Evolutionary conservation across 257 asterid genomes (phyloP).

Genomic region (Fraxinus cuspidata): DNA sequence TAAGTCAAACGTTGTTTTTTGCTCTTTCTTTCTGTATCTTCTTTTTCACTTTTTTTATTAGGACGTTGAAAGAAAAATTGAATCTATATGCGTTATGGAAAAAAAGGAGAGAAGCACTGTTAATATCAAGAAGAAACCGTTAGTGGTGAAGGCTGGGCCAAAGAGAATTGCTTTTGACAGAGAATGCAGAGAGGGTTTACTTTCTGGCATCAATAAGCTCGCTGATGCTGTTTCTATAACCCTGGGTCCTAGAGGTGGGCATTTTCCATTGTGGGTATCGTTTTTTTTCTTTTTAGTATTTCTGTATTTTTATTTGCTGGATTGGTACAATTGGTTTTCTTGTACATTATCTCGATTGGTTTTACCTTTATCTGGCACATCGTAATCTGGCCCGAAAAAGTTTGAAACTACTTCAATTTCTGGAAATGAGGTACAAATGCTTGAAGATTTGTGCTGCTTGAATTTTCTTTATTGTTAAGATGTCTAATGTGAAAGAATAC

Average conservation of each 20-base stretch:
- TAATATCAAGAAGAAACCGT: slow-evolving; percentile 24
- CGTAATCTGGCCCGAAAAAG: no score
- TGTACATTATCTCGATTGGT: not conserved
- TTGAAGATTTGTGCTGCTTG: not conserved
- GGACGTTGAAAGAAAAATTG: slow-evolving; percentile 43
- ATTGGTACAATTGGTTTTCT: not conserved
- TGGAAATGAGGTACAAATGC: not conserved
- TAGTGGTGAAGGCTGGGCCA: slow-evolving; percentile 75
- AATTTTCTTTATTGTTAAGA: not conserved
- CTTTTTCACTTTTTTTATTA: slow-evolving; percentile 27
- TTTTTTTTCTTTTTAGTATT: not conserved
- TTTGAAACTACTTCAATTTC: not conserved
- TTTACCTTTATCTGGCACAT: not conserved
- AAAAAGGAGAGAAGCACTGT: slow-evolving; percentile 19
- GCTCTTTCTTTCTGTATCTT: slow-evolving; percentile 10
- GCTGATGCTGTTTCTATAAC: slow-evolving; percentile 97
- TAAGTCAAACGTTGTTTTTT: slow-evolving; percentile 26
- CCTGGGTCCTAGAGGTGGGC: slow-evolving; percentile 81
- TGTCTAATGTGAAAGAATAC: not conserved
- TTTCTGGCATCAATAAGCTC: slow-evolving; percentile 86
- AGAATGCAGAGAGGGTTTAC: slow-evolving; percentile 73
- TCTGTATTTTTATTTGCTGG: not conserved
- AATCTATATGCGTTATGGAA: slow-evolving; percentile 39
- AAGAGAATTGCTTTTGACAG: slow-evolving; percentile 74
- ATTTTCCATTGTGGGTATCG: not conserved